Base-by-base conservation (phyloP, 345 rosid species). In the Hypericum perforatum region DNA sequence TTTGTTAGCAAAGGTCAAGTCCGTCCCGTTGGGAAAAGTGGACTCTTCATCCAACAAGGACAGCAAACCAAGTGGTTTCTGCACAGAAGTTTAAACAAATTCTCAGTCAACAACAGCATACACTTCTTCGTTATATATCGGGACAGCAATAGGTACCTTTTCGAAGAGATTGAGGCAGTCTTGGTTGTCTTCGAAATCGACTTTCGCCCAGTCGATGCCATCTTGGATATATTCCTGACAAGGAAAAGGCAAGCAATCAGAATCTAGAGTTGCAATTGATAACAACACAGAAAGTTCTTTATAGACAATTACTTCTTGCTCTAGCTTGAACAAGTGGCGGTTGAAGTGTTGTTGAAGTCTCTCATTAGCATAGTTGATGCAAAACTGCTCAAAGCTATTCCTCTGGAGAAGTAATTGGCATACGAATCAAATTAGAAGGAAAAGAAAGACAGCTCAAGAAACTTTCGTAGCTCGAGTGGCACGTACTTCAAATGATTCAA, bases 301-400 rank as follows among this genome's bases (percentile, higher is more conserved):
- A n/a, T n/a, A n/a, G n/a, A n/a, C n/a, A 22, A 45, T 51, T 54
- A 92, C 98, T 94, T 92, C 98, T 70, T 92, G 98, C 78, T 92
- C 96, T 57, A 92, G 74, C 81, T 92, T 92, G 83, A 92, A 92
- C 32, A 92, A 66, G 68, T 92, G 98, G 49, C 98, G 96, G 61
- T 88, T 92, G 62, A 92, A 92, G 66, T 92, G 98, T 68, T 92
- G 98, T 73, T 92, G 98, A 72, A 91, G 64, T 76, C 98, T 87
- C 79, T 91, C 98, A 70, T 91, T 91, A 45, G 98, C 98, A 78
- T 91, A 91, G 64, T 91, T 91, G 70, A 91, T 91, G 75, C 98
- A 91, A 58, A 91, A 91, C 69, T 92, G 98, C 83, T 92, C 98
- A 70, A 92, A 92, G 70, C 98, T 92, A 75, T 92, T 92, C 61